These are phyloP conservation scores for Eragrostis curvula DNA, from an alignment of 176 grass and related monocot species.

Conservation along the genomic window DNA sequence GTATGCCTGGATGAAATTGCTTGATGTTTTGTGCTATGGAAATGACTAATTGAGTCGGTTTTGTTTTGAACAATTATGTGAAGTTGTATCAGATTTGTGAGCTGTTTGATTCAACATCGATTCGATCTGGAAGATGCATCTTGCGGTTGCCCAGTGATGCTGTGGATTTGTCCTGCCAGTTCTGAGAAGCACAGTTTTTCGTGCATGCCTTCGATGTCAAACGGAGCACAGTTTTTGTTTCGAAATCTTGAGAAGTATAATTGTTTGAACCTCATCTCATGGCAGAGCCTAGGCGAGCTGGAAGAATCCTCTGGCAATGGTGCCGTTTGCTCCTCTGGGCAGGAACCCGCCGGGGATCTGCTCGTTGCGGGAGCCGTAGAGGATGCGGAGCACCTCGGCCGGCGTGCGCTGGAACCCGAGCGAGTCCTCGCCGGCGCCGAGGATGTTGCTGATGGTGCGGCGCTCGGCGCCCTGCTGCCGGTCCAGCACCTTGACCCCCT, in stretches of 20 bases:
- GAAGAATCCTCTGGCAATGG: constrained; percentile 54
- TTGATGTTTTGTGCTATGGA: too few species aligned
- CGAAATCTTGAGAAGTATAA: not conserved
- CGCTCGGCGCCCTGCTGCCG: constrained; percentile 53
- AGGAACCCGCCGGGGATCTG: constrained; percentile 70
- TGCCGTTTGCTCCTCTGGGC: constrained; percentile 67
- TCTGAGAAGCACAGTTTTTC: too few species aligned
- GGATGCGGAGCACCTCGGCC: constrained; percentile 73
- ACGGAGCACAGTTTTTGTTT: not conserved
- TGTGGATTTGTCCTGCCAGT: too few species aligned
- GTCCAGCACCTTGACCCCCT: constrained; percentile 62
- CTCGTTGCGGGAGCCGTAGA: constrained; percentile 68
- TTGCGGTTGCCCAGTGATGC: too few species aligned
- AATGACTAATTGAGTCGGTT: too few species aligned
- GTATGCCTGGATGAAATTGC: too few species aligned
- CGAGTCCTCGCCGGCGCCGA: constrained; percentile 66
- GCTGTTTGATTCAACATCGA: too few species aligned
- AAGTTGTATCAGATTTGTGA: too few species aligned
- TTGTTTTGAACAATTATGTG: too few species aligned
- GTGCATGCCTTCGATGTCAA: not conserved
- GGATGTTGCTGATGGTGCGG: constrained; percentile 61
- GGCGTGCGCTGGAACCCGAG: constrained; percentile 69
- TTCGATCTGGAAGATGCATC: too few species aligned
- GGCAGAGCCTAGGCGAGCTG: constrained; percentile 33
- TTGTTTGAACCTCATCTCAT: not conserved